Evolutionary conservation across 257 asterid genomes (phyloP).

Genomic region (Fraxinus cuspidata): DNA sequence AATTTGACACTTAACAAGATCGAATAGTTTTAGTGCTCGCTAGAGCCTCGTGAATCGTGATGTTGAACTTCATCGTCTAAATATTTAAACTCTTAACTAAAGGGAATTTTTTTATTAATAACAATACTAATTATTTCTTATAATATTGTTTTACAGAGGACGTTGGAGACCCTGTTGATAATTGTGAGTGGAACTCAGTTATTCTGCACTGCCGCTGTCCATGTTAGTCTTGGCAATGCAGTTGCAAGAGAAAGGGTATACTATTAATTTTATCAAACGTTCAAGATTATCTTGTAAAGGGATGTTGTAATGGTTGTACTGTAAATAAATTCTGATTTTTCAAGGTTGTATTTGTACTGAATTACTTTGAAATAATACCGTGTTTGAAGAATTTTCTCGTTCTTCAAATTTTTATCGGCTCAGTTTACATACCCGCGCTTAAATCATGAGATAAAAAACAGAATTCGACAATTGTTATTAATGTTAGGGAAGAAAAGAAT

Average conservation of each 20-base stretch:
- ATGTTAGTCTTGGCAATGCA: constrained; percentile 44
- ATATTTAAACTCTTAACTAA: neutral
- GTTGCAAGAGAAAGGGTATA: neutral
- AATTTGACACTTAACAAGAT: neutral
- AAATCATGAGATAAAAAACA: too few relatives aligned
- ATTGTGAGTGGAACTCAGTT: constrained; percentile 75
- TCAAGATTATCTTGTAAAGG: neutral
- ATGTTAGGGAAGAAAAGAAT: too few relatives aligned
- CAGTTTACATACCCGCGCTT: neutral
- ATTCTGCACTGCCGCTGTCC: constrained; percentile 68
- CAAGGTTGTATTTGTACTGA: neutral
- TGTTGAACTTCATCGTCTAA: neutral
- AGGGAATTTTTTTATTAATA: neutral
- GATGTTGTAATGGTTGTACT: neutral
- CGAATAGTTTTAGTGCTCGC: neutral
- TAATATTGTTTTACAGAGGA: constrained; percentile 46
- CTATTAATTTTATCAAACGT: neutral
- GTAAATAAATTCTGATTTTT: neutral
- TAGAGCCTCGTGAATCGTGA: neutral
- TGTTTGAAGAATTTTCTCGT: neutral
- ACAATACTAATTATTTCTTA: neutral
- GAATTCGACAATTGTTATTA: neutral
- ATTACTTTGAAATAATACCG: neutral
- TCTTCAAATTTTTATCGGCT: neutral
- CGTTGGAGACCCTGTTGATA: constrained; percentile 72